Conservation (phyloP, 2,329 filamentous ascomycete genomes). For the Penicillium sp. region DNA sequence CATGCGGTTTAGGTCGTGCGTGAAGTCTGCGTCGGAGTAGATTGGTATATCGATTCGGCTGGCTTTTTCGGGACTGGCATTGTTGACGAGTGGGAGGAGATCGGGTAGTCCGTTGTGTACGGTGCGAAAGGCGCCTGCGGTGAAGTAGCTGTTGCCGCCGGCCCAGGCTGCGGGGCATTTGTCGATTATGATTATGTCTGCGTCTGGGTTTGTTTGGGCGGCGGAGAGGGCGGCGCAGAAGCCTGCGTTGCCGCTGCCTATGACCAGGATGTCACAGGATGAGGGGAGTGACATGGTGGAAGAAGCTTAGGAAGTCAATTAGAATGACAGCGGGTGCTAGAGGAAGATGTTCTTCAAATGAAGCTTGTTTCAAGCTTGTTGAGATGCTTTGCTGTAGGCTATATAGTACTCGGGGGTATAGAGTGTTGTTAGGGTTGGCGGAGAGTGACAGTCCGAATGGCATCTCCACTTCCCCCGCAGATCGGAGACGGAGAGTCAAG, state of each 20-base stretch:
- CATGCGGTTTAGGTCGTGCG: conserved; percentile 60
- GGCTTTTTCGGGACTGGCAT: conserved; percentile 54
- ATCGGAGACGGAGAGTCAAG: conserved; percentile 6
- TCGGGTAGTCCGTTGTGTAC: conserved; percentile 60
- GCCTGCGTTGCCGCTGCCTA: conserved; percentile 68
- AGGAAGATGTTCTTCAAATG: too few species aligned
- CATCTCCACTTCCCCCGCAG: conserved; percentile 4
- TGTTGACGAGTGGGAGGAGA: conserved; percentile 65
- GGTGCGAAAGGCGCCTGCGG: conserved; percentile 66
- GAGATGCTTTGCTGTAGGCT: not conserved
- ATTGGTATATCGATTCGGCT: conserved; percentile 61
- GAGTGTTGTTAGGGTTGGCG: not conserved
- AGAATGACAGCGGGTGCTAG: not conserved
- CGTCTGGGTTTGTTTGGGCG: conserved; percentile 43
- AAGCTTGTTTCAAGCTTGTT: not conserved
- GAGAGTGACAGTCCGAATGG: conserved; percentile 6
- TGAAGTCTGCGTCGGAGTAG: conserved; percentile 61
- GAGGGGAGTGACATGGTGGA: conserved; percentile 5
- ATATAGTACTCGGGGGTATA: conserved; percentile 1
- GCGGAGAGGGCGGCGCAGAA: conserved; percentile 65
- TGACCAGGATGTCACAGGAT: conserved; percentile 51
- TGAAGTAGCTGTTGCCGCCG: conserved; percentile 69
- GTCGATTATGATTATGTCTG: conserved; percentile 60
- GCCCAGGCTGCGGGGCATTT: conserved; percentile 63
- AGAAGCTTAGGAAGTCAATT: not conserved